phyloP scores from a whole-genome alignment of 768 basidiomycete species.

The Psilocybe tampanensis region DNA sequence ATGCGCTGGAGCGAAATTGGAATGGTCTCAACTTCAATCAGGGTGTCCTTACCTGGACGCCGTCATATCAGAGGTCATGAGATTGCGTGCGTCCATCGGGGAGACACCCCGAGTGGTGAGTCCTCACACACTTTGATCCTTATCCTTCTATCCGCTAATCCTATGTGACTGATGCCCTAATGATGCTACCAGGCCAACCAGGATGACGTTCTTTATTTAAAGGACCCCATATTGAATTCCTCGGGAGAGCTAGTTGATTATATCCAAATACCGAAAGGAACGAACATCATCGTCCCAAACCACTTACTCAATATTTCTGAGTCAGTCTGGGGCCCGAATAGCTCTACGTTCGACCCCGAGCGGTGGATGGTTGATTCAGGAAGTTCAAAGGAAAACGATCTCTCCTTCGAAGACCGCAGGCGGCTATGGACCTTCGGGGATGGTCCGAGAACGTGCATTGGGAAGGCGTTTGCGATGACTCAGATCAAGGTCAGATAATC shows the following conservation, averaged over 20 bases:
- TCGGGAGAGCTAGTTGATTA: slow-evolving; percentile 29
- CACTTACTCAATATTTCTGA: slow-evolving; percentile 40
- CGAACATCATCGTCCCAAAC: slow-evolving; percentile 39
- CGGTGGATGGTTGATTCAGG: slow-evolving; percentile 34
- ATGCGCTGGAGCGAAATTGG: slow-evolving; percentile 28
- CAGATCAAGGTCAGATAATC: slow-evolving; percentile 38
- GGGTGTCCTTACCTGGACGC: slow-evolving; percentile 44
- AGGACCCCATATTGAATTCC: slow-evolving; percentile 27
- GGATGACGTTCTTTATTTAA: slow-evolving; percentile 42
- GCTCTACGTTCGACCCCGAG: slow-evolving; percentile 44
- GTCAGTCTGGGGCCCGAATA: slow-evolving; percentile 46
- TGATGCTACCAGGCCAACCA: slow-evolving; percentile 38
- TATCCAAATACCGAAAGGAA: slow-evolving; percentile 41
- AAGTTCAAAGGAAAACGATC: slow-evolving; percentile 23
- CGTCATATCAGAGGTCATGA: slow-evolving; percentile 38
- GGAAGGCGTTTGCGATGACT: slow-evolving; percentile 42
- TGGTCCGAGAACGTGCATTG: slow-evolving; percentile 47
- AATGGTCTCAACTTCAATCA: slow-evolving; percentile 39
- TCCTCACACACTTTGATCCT: not conserved
- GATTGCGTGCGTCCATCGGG: slow-evolving; percentile 35
- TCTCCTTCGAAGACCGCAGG: slow-evolving; percentile 31
- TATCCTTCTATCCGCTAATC: not conserved
- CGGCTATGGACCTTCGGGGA: slow-evolving; percentile 48
- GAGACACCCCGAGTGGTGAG: slow-evolving; percentile 33
- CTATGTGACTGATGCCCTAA: no score